Percentiles rank a stretch among this genome's conserved stretches.
These are phyloP conservation scores for Alliaria petiolata DNA, from an alignment of 345 rosid genomes.

Conservation along the genomic window DNA sequence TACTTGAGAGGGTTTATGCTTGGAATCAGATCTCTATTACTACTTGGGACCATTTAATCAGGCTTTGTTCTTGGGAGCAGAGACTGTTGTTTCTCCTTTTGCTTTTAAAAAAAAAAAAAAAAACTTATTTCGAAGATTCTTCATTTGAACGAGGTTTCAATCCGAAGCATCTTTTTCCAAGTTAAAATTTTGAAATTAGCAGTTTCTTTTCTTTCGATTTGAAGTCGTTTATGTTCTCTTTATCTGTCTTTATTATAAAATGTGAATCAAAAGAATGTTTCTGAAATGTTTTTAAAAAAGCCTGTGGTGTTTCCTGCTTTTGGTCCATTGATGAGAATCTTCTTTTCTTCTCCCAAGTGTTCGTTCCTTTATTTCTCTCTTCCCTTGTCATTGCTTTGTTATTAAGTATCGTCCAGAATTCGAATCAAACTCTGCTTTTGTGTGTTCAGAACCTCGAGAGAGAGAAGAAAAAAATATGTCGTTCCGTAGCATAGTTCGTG, in stretches of 20 bases:
- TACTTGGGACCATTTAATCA: conserved; percentile 23
- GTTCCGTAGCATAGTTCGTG: conserved; percentile 86
- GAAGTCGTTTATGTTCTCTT: conserved; percentile 9
- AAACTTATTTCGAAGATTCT: conserved; percentile 26
- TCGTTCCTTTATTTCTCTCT: conserved; percentile 15
- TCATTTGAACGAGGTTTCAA: neutral
- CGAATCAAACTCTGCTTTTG: conserved; percentile 15
- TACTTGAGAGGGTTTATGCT: conserved; percentile 2
- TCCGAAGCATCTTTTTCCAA: neutral
- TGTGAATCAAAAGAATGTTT: conserved; percentile 50
- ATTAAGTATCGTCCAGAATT: conserved; percentile 38
- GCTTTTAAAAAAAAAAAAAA: too few relatives aligned
- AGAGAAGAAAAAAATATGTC: conserved; percentile 47
- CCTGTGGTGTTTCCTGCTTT: conserved; percentile 48
- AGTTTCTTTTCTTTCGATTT: conserved; percentile 7
- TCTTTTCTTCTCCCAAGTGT: conserved; percentile 44
- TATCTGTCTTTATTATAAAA: conserved; percentile 5
- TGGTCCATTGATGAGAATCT: conserved; percentile 70
- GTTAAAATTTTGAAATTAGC: conserved; percentile 5
- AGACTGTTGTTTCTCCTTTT: conserved; percentile 14
- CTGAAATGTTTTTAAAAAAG: conserved; percentile 23
- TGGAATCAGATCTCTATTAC: conserved; percentile 19
- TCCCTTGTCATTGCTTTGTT: conserved; percentile 35
- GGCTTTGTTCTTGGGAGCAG: conserved; percentile 26
- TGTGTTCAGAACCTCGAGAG: conserved; percentile 16